Percentiles rank a stretch among this genome's conserved stretches.
Conservation (phyloP, 2,329 filamentous ascomycete species). For the Venturia oleaginea region DNA sequence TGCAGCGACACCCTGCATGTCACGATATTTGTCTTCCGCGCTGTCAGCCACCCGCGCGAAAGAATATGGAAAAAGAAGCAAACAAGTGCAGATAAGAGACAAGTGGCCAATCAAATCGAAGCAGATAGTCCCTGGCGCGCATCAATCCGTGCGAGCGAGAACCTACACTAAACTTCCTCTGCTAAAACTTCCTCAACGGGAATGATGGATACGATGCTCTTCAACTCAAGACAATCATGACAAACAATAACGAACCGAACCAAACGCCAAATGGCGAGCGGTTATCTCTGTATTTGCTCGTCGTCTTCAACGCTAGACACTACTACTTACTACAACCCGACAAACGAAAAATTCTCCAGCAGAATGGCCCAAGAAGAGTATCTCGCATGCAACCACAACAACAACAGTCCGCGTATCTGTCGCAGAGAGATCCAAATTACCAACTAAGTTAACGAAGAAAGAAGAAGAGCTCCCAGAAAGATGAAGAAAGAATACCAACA, state of each 20-base stretch:
- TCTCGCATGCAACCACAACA: not conserved
- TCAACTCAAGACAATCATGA: too few relatives aligned
- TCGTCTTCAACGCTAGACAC: not conserved
- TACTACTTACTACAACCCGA: not conserved
- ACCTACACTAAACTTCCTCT: not conserved
- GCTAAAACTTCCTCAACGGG: not conserved
- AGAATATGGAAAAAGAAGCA: not conserved
- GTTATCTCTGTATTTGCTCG: not conserved
- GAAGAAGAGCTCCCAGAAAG: not conserved
- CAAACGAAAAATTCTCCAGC: not conserved
- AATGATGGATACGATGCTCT: slow-evolving; percentile 1
- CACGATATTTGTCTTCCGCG: not conserved
- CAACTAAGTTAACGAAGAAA: not conserved
- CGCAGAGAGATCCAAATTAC: not conserved
- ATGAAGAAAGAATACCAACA: slow-evolving; percentile 5
- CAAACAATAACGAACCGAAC: not conserved
- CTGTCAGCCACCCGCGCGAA: not conserved
- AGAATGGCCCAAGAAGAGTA: not conserved
- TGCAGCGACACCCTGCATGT: not conserved
- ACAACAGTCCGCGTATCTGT: not conserved
- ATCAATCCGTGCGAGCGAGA: not conserved
- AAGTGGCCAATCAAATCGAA: not conserved
- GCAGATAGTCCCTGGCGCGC: not conserved
- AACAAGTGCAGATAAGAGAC: not conserved
- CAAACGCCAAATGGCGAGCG: not conserved